Percentiles rank a stretch among this genome's conserved stretches.
Conservation (phyloP, 106 monocot species). For the Dendrobium officinale region DNA sequence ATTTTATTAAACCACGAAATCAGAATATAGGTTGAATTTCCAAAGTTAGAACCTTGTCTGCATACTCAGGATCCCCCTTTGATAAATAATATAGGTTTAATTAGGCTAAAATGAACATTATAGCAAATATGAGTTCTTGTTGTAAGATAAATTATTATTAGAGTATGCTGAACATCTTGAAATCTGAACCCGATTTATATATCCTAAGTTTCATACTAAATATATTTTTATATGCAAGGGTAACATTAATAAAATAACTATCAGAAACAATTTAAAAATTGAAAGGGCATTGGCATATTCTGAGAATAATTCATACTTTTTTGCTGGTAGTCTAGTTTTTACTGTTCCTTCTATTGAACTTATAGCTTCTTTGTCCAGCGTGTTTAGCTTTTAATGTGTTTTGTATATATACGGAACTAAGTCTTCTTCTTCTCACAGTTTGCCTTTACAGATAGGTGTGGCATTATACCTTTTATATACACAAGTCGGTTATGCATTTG, state of each 20-base stretch:
- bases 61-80: too few relatives aligned
- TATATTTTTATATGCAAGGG: background rate
- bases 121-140: background rate
- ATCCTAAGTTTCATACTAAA: background rate
- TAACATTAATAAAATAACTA: background rate
- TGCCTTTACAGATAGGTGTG: slow-evolving; percentile 91
- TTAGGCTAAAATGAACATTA: background rate
- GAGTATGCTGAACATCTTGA: background rate
- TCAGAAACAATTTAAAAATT: background rate
- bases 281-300: background rate
- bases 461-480: slow-evolving; percentile 91
- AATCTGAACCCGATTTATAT: background rate
- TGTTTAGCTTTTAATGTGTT: background rate
- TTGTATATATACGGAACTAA: background rate
- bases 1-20: too few relatives aligned
- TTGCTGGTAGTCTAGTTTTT: background rate
- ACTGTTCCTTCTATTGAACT: background rate
- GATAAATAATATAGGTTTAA: too few relatives aligned
- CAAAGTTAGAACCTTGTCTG: too few relatives aligned
- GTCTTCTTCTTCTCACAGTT: slow-evolving; percentile 29
- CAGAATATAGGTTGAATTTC: too few relatives aligned
- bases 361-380: background rate
- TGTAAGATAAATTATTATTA: background rate
- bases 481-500: slow-evolving; percentile 91
- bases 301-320: background rate